phyloP scores from a whole-genome alignment of 257 asterid genomes.

The Solanum chilense region DNA sequence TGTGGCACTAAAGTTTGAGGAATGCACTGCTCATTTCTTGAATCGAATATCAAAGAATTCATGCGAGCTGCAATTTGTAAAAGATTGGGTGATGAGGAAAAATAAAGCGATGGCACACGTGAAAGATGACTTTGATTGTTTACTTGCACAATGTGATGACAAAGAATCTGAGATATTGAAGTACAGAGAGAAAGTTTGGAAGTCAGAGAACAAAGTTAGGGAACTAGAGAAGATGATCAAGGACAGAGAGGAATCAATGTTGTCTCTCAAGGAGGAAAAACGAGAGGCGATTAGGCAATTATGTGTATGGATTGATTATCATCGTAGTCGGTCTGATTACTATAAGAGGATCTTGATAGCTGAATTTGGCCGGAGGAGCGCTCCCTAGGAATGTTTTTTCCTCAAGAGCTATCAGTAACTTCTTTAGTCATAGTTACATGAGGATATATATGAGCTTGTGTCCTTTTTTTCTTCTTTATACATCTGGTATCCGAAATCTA shows the following conservation, averaged over 20 bases:
- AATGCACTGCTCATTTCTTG: conserved; percentile 39
- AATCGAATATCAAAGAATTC: conserved; percentile 64
- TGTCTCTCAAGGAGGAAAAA: conserved; percentile 59
- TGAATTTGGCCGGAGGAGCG: conserved; percentile 16
- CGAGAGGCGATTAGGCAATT: conserved; percentile 89
- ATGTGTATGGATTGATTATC: conserved; percentile 89
- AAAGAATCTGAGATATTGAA: conserved; percentile 61
- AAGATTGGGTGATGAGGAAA: conserved; percentile 61
- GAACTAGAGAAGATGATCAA: conserved; percentile 53
- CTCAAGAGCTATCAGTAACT: neutral
- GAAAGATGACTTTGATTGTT: conserved; percentile 41
- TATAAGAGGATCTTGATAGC: conserved; percentile 45
- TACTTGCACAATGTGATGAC: conserved; percentile 43
- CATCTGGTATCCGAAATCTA: neutral
- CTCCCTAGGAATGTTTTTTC: neutral
- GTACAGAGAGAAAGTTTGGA: conserved; percentile 55
- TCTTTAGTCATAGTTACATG: neutral
- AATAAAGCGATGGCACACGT: conserved; percentile 23
- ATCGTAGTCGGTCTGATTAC: conserved; percentile 52
- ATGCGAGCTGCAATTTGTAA: conserved; percentile 53
- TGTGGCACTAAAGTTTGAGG: conserved; percentile 43
- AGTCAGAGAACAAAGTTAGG: conserved; percentile 49
- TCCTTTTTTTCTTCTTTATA: neutral
- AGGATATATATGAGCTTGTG: neutral
- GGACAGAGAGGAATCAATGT: conserved; percentile 53